phyloP scores from a whole-genome alignment of 208 protist species.

The Leishmania braziliensis region DNA sequence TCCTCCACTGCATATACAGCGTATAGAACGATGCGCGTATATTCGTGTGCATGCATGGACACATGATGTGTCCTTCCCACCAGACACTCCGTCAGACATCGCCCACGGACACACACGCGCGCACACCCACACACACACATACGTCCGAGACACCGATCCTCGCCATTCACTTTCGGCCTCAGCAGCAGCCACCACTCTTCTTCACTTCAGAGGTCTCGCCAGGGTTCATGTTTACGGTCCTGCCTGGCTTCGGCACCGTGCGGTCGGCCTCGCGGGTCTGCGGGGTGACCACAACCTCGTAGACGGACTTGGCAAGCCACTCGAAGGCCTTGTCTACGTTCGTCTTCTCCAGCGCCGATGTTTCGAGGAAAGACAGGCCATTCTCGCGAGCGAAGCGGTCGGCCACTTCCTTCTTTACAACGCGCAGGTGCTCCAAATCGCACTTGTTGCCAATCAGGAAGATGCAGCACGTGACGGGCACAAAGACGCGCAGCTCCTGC shows the following conservation, averaged over 20 bases:
- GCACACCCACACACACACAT: not conserved
- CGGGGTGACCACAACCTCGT: slow-evolving; percentile 84
- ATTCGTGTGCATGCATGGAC: slow-evolving; percentile 2
- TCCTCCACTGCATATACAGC: not conserved
- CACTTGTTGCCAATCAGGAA: slow-evolving; percentile 99
- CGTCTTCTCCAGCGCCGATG: slow-evolving; percentile 97
- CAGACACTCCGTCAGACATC: not conserved
- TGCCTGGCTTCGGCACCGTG: slow-evolving; percentile 27
- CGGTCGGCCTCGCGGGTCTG: slow-evolving; percentile 38
- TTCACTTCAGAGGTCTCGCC: slow-evolving; percentile 42
- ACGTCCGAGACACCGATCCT: slow-evolving; percentile 13
- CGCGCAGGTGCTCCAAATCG: slow-evolving; percentile 91
- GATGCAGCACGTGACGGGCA: slow-evolving; percentile 96
- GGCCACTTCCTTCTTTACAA: slow-evolving; percentile 95
- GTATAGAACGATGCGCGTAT: not conserved
- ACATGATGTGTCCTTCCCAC: too few relatives aligned
- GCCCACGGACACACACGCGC: not conserved
- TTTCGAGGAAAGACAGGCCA: slow-evolving; percentile 98
- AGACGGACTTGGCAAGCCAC: slow-evolving; percentile 96
- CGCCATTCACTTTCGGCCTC: slow-evolving; percentile 15
- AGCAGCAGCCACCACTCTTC: slow-evolving; percentile 54
- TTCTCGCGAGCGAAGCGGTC: slow-evolving; percentile 96
- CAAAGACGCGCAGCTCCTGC: slow-evolving; percentile 97
- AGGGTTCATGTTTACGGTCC: slow-evolving; percentile 36
- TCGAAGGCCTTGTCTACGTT: slow-evolving; percentile 99